Base-by-base conservation (phyloP, 164 flowering plant species). In the Amborella trichopoda region DNA sequence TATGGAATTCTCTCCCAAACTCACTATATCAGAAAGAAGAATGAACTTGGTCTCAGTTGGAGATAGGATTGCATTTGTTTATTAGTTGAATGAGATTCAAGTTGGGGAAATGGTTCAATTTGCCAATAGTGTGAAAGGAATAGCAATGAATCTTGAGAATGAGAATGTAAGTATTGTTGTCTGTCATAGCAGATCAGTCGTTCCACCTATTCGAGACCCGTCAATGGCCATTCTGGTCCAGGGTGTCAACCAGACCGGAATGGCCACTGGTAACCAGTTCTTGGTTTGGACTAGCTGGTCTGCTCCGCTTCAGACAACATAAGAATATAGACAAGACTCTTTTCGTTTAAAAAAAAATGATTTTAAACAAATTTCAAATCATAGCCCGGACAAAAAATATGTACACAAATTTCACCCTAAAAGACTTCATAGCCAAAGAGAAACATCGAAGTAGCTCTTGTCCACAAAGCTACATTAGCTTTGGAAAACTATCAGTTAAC, bases 1-100 rank as follows among this genome's bases (percentile, higher is more conserved):
- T 16, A 46, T 27, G 50, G 50, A 46, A 46, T 46, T 46, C 50
- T 46, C 36, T 46, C 50, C 38, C 13, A 46, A 37, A 46, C 8
- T 20, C 18, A 46, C 50, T 46, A 22, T 28, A 14, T 18, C 30
- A 46, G 50, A 30, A 46, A 28, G 36, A 46, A 46, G 50, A 46
- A 46, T 30, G 37, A 28, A 21, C 5, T 22, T 41, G 23, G 45
- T 41, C 45, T 41, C 24, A 16, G 22, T 41, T 37, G 40, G 40
- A 37, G 40, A 37, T 37, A 20, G 40, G 40, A 37, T 37, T 37
- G 40, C 40, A 37, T 20, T 5, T 37, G 40, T 37, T 37, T 37
- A 37, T 37, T 16, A 20, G 18, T 37, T 37, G 40, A 13, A 37
- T 13, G 40, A 37, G 1, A 1, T 26, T 23, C 27, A 44, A 44